Conservation (phyloP, 352 stramenopile genomes). For the Globisporangium irregulare region DNA sequence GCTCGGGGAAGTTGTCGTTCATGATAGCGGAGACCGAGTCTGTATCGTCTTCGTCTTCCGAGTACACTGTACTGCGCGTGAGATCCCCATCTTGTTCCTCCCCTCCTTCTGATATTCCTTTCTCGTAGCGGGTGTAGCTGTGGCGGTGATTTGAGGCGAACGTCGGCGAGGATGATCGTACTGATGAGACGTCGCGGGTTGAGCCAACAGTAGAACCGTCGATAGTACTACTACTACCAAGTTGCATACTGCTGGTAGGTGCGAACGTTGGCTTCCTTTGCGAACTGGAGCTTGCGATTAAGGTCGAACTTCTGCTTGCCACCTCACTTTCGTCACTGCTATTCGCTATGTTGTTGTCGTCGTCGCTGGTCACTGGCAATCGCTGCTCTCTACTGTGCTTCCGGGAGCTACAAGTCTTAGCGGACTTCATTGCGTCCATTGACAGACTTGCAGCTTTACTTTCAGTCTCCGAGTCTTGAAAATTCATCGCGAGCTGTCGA, state of each 20-base stretch:
- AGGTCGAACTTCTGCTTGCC: background rate
- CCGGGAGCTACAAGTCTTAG: no score
- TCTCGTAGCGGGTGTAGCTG: background rate
- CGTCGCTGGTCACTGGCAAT: background rate
- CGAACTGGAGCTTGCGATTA: background rate
- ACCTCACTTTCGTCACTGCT: background rate
- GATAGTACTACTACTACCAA: no score
- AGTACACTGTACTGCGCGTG: background rate
- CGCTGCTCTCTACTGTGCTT: background rate
- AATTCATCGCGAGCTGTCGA: slow-evolving; percentile 26
- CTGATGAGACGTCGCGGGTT: background rate
- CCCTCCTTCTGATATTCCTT: background rate
- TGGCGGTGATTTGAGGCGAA: background rate
- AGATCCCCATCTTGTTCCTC: background rate
- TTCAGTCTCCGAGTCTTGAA: slow-evolving; percentile 9
- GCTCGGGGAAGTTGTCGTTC: background rate
- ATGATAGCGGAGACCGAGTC: slow-evolving; percentile 2
- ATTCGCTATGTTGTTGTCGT: background rate
- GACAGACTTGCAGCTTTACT: background rate
- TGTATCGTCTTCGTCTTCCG: background rate
- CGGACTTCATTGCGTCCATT: background rate
- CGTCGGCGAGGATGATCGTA: background rate
- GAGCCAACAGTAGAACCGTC: background rate
- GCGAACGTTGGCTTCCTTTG: background rate
- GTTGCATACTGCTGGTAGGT: background rate